Percentiles rank a stretch among this genome's conserved stretches.
Conservation (phyloP, 306 rosid species). For the Citrullus amarus region DNA sequence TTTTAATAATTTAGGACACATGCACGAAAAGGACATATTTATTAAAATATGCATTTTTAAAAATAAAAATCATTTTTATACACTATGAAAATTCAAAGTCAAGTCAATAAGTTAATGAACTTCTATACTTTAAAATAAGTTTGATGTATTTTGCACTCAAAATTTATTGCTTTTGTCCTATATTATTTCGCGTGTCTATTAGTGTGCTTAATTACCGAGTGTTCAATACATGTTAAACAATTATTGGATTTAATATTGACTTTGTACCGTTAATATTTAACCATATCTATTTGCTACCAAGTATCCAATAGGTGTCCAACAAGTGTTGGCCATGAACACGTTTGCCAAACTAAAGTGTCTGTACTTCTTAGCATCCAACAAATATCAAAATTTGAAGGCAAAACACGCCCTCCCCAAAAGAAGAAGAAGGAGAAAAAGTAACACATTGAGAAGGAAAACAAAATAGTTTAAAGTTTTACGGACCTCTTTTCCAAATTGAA, state of each 20-base stretch:
- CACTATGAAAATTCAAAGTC: neutral
- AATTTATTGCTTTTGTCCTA: neutral
- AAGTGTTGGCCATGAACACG: neutral
- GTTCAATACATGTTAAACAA: neutral
- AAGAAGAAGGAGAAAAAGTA: neutral
- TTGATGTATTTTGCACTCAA: neutral
- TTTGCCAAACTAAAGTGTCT: neutral
- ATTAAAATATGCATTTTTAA: neutral
- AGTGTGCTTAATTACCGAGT: neutral
- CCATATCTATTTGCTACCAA: too few species aligned
- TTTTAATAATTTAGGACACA: neutral
- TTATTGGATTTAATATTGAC: too few species aligned
- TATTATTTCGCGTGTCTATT: neutral
- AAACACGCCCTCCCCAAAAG: neutral
- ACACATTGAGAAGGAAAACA: neutral
- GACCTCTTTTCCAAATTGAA: constrained; percentile 88
- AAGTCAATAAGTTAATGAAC: neutral
- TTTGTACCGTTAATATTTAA: too few species aligned
- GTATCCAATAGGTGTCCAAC: neutral
- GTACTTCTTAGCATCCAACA: neutral
- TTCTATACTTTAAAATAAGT: too few species aligned
- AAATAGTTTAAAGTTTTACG: neutral
- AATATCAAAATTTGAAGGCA: neutral
- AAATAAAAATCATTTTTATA: neutral
- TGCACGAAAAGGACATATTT: neutral